Conservation (phyloP, 768 basidiomycete genomes). For the Lyophyllum decastes region DNA sequence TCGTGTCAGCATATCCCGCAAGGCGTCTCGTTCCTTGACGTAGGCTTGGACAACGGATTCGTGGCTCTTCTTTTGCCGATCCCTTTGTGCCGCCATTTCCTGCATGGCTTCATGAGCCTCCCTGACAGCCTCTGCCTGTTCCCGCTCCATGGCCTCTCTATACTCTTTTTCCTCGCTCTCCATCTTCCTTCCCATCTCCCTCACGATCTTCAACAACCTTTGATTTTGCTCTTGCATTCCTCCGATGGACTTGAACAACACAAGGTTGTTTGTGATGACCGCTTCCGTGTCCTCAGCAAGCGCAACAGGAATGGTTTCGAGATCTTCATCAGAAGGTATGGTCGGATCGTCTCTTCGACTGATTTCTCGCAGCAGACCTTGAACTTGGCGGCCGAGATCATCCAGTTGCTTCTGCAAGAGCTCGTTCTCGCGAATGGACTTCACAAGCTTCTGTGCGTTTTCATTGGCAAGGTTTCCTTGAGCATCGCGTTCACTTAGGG, state of each 20-base stretch:
- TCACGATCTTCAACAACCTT: constrained; percentile 79
- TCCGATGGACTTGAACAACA: constrained; percentile 80
- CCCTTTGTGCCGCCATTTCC: constrained; percentile 74
- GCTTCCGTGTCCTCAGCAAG: constrained; percentile 63
- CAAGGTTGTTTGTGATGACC: constrained; percentile 87
- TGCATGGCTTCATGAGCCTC: constrained; percentile 90
- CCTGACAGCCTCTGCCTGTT: constrained; percentile 76
- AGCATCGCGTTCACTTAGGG: constrained; percentile 74
- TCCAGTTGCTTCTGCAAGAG: constrained; percentile 75
- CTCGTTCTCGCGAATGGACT: constrained; percentile 60
- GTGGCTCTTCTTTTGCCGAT: constrained; percentile 71
- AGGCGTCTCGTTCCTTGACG: constrained; percentile 85
- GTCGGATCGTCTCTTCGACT: constrained; percentile 83
- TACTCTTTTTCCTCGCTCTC: constrained; percentile 84
- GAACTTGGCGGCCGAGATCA: constrained; percentile 86
- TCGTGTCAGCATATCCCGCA: constrained; percentile 72
- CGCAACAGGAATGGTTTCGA: constrained; percentile 40
- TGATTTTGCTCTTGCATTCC: constrained; percentile 91
- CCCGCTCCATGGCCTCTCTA: constrained; percentile 65
- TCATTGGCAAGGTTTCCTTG: constrained; percentile 58
- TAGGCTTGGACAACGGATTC: constrained; percentile 77
- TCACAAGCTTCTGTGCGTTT: constrained; percentile 59
- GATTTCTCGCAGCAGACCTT: constrained; percentile 74
- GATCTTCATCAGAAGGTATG: constrained; percentile 71
- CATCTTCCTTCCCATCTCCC: constrained; percentile 82